Evolutionary conservation across 2,329 filamentous ascomycete species (phyloP).

Genomic region (Sporothrix schenckii): DNA sequence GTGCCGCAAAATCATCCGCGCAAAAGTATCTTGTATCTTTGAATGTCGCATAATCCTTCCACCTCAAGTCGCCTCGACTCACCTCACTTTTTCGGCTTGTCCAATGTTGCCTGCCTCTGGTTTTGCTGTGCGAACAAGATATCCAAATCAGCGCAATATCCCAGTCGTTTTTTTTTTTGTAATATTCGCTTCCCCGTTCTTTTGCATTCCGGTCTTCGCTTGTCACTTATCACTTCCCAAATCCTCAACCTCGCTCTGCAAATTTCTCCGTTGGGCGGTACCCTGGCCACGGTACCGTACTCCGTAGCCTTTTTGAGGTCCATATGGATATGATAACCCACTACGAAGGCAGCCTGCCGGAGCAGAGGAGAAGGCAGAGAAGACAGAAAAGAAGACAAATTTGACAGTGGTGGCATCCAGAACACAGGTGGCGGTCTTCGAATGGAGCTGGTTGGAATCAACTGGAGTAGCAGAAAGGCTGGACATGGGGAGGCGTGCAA

Average conservation of each 20-base stretch:
- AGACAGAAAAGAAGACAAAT: constrained; percentile 2
- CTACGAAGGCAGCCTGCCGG: neutral
- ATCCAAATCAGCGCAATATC: no score
- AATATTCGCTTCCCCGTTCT: neutral
- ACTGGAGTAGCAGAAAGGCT: neutral
- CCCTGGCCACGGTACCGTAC: constrained; percentile 1
- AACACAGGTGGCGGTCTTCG: neutral
- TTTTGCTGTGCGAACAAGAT: neutral
- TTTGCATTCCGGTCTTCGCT: neutral
- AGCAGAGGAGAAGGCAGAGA: neutral
- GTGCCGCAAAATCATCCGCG: constrained; percentile 13
- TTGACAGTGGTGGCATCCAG: constrained; percentile 12
- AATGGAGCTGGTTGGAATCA: no score
- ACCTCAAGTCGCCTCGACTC: neutral
- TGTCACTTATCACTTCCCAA: constrained; percentile 17
- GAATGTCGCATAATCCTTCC: neutral
- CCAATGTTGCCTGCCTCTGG: neutral
- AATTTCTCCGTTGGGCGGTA: neutral
- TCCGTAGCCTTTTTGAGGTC: no score
- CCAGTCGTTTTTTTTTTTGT: neutral
- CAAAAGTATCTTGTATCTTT: constrained; percentile 8
- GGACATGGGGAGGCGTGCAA: neutral
- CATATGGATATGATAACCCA: constrained; percentile 6
- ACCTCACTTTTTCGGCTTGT: neutral
- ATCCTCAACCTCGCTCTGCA: neutral